These are phyloP conservation scores for Blastomyces emzantsi DNA, from an alignment of 2,329 filamentous ascomycete species.

Conservation along the genomic window DNA sequence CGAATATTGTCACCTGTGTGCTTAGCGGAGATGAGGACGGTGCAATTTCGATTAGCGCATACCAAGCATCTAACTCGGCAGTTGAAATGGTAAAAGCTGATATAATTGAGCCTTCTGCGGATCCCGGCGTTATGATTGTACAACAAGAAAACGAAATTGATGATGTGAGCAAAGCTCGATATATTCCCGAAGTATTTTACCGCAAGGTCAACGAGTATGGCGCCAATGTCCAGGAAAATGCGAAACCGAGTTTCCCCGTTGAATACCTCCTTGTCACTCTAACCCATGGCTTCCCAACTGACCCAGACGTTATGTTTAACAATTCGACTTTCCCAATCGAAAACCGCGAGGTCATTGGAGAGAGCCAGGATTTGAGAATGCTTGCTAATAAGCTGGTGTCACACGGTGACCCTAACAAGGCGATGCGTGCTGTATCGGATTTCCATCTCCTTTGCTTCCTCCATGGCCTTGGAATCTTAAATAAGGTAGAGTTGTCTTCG, in stretches of 20 bases:
- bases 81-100: constrained; percentile 96
- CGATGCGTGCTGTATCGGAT: constrained; percentile 67
- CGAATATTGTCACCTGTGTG: constrained; percentile 94
- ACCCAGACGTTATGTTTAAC: constrained; percentile 66
- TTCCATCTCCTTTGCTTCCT: constrained; percentile 92
- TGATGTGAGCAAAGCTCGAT: constrained; percentile 60
- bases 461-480: constrained; percentile 68
- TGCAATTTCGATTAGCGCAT: constrained; percentile 79
- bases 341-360: constrained; percentile 78
- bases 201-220: constrained; percentile 93
- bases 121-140: constrained; percentile 89
- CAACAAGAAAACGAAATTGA: constrained; percentile 84
- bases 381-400: constrained; percentile 61
- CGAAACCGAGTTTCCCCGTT: constrained; percentile 90
- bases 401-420: constrained; percentile 52
- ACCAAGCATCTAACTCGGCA: constrained; percentile 89
- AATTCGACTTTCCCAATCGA: constrained; percentile 72
- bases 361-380: constrained; percentile 68
- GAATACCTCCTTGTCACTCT: constrained; percentile 94
- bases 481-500: constrained; percentile 55
- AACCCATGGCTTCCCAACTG: constrained; percentile 88
- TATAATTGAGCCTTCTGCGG: constrained; percentile 88
- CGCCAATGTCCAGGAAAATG: constrained; percentile 91
- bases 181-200: constrained; percentile 97
- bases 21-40: constrained; percentile 87